Percentiles rank a stretch among this genome's conserved stretches.
phyloP scores from a whole-genome alignment of 148 eudicot genomes.

The Vaccinium corymbosum region DNA sequence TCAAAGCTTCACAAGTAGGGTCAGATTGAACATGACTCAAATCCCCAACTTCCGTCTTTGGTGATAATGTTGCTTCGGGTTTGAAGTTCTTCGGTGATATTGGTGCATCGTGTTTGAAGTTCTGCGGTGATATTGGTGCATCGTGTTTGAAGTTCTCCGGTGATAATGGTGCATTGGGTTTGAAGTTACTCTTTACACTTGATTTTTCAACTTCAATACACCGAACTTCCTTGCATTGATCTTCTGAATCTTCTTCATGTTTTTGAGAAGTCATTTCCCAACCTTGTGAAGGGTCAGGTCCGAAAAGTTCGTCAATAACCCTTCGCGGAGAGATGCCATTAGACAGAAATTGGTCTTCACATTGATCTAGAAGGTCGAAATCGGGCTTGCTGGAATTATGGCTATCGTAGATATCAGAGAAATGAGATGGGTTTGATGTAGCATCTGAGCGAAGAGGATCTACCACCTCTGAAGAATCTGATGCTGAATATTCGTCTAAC shows the following conservation, averaged over 20 bases:
- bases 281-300: slow-evolving; percentile 45
- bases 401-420: slow-evolving; percentile 29
- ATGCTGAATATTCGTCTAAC: slow-evolving; percentile 50
- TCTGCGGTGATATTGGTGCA: slow-evolving; percentile 9
- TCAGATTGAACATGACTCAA: slow-evolving; percentile 23
- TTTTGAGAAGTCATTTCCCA: slow-evolving; percentile 38
- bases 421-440: slow-evolving; percentile 35
- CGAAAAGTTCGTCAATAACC: slow-evolving; percentile 39
- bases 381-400: slow-evolving; percentile 28
- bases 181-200: slow-evolving; percentile 20
- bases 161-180: slow-evolving; percentile 20
- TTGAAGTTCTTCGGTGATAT: slow-evolving; percentile 14
- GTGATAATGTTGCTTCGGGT: slow-evolving; percentile 21
- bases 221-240: slow-evolving; percentile 64
- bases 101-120: slow-evolving; percentile 18
- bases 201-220: slow-evolving; percentile 47
- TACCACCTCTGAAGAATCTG: slow-evolving; percentile 54
- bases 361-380: slow-evolving; percentile 32
- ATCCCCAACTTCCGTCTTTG: slow-evolving; percentile 24
- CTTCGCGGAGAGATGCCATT: slow-evolving; percentile 42
- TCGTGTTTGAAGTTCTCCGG: slow-evolving; percentile 22
- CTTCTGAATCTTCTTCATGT: slow-evolving; percentile 39
- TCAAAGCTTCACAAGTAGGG: slow-evolving; percentile 32
- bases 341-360: slow-evolving; percentile 43
- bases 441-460: slow-evolving; percentile 56